Percentiles rank a stretch among this genome's conserved stretches.
Evolutionary conservation across 148 eudicot genomes (phyloP).

Genomic region (Chenopodium quinoa): DNA sequence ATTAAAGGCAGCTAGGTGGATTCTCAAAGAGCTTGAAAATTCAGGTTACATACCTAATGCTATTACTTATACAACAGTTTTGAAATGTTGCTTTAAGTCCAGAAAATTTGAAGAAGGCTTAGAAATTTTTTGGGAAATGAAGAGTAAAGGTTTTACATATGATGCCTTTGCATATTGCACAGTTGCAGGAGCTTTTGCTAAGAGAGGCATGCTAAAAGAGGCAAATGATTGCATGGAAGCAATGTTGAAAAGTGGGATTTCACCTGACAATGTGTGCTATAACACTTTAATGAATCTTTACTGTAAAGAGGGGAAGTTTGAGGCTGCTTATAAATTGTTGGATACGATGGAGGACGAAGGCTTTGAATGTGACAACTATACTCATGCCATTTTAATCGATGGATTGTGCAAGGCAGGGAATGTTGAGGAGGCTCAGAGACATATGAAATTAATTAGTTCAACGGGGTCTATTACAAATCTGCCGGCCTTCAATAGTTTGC

Average conservation of each 20-base stretch:
- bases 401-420: conserved; percentile 81
- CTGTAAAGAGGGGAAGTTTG: conserved; percentile 63
- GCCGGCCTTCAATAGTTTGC: conserved; percentile 65
- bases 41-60: conserved; percentile 60
- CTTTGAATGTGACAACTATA: conserved; percentile 59
- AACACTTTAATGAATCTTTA: conserved; percentile 72
- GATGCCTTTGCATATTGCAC: conserved; percentile 92
- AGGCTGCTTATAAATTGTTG: conserved; percentile 53
- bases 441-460: conserved; percentile 40
- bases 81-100: conserved; percentile 74
- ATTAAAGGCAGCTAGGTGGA: conserved; percentile 44
- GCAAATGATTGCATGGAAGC: conserved; percentile 55
- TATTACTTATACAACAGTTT: conserved; percentile 73
- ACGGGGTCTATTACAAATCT: conserved; percentile 49
- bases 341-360: conserved; percentile 59
- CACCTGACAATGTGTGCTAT: conserved; percentile 61
- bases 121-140: conserved; percentile 72
- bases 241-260: conserved; percentile 63
- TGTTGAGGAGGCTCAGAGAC: conserved; percentile 53
- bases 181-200: conserved; percentile 63
- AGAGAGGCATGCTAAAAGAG: conserved; percentile 49
- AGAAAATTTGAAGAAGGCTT: conserved; percentile 58
- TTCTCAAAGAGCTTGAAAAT: conserved; percentile 58
- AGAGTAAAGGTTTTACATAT: conserved; percentile 68
- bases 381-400: conserved; percentile 79